Evolutionary conservation across 306 rosid species (phyloP).

Genomic region (Pterocarpus santalinus): DNA sequence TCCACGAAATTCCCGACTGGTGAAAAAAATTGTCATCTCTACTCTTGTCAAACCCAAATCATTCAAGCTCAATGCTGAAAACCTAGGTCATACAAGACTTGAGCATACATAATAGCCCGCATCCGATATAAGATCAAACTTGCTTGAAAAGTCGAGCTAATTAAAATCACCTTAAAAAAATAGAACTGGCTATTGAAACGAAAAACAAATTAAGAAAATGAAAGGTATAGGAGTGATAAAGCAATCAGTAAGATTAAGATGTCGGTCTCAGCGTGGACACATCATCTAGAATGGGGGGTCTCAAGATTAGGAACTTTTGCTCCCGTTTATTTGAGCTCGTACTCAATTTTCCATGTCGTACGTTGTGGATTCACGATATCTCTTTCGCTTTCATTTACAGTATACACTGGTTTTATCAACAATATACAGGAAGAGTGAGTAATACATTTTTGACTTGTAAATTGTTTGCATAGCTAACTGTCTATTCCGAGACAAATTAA

Average conservation of each 20-base stretch:
- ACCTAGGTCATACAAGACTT: no score
- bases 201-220: not conserved
- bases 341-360: conserved; percentile 10
- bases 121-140: not conserved
- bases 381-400: conserved; percentile 17
- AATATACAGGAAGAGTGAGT: not conserved
- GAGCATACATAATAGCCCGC: not conserved
- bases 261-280: conserved; percentile 7
- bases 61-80: no score
- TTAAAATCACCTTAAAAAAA: not conserved
- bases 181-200: not conserved
- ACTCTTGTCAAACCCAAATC: no score
- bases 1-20: no score
- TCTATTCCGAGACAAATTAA: not conserved
- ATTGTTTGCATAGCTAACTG: not conserved
- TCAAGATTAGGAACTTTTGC: not conserved
- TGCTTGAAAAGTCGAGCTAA: not conserved
- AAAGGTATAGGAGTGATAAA: not conserved
- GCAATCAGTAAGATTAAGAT: not conserved
- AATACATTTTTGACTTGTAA: conserved; percentile 4
- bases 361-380: conserved; percentile 5
- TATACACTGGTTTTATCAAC: not conserved
- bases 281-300: conserved; percentile 15
- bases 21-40: no score
- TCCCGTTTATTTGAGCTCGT: not conserved